Evolutionary conservation across 352 stramenopile species (phyloP).

Genomic region (Globisporangium viniferum): DNA sequence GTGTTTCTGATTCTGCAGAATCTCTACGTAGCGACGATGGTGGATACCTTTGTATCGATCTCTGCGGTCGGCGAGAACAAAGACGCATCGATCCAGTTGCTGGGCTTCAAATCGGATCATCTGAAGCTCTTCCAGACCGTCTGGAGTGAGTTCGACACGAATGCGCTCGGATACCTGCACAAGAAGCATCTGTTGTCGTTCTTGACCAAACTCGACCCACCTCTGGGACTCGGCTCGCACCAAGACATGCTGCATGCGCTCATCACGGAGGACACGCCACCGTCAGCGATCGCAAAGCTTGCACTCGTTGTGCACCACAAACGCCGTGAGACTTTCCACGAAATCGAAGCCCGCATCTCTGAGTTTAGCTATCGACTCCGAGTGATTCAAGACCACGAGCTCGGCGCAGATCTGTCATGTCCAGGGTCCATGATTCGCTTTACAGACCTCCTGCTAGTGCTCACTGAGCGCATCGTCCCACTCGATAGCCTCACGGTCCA

Average conservation of each 20-base stretch:
- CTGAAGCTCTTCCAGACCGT: conserved; percentile 59
- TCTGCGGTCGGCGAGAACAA: conserved; percentile 58
- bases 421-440: conserved; percentile 73
- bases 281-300: conserved; percentile 23
- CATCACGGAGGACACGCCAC: conserved; percentile 34
- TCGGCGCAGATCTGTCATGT: conserved; percentile 37
- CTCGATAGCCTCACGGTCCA: conserved; percentile 71
- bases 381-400: conserved; percentile 53
- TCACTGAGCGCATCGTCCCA: conserved; percentile 64
- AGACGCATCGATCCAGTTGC: conserved; percentile 47
- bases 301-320: conserved; percentile 36
- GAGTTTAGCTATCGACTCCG: conserved; percentile 65
- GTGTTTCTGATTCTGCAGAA: conserved; percentile 80
- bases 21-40: conserved; percentile 76
- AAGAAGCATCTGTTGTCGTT: conserved; percentile 62
- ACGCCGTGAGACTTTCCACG: conserved; percentile 55
- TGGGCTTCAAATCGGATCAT: conserved; percentile 63
- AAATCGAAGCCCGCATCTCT: conserved; percentile 63
- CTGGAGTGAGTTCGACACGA: conserved; percentile 75
- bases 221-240: conserved; percentile 52
- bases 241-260: conserved; percentile 33
- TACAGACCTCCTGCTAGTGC: conserved; percentile 64
- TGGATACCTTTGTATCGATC: conserved; percentile 80
- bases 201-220: conserved; percentile 44
- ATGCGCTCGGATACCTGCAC: conserved; percentile 72